Conservation (phyloP, 495 filamentous ascomycete species). For the Geopyxis carbonaria region DNA sequence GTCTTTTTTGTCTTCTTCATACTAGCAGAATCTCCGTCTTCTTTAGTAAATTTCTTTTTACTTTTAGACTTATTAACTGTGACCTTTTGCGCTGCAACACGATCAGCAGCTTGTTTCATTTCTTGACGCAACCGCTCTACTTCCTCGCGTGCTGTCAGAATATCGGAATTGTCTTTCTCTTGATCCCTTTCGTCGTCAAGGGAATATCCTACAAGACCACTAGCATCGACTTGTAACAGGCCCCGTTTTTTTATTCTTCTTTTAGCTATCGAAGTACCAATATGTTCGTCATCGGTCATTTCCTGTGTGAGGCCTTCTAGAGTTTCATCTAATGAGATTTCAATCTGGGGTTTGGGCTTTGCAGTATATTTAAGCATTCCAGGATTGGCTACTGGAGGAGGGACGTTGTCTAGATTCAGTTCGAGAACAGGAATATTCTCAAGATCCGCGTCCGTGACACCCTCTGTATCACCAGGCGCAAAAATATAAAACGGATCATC, state of each 20-base stretch:
- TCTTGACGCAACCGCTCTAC: constrained; percentile 69
- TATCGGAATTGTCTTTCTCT: constrained; percentile 58
- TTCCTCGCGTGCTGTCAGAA: constrained; percentile 66
- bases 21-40: constrained; percentile 4
- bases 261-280: constrained; percentile 10
- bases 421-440: constrained; percentile 93
- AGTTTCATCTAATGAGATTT: constrained; percentile 14
- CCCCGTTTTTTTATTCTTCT: constrained; percentile 27
- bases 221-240: constrained; percentile 72
- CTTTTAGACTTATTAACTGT: constrained; percentile 34
- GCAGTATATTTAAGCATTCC: too few species aligned
- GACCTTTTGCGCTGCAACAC: constrained; percentile 43
- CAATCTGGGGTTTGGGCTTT: constrained; percentile 10
- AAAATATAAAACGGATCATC: constrained; percentile 94
- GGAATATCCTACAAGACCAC: constrained; percentile 48
- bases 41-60: constrained; percentile 1
- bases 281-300: constrained; percentile 14
- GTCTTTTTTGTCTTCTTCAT: constrained; percentile 18
- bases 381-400: constrained; percentile 15
- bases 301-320: too few species aligned
- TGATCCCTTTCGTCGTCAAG: constrained; percentile 36
- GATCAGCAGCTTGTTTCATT: constrained; percentile 81
- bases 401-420: constrained; percentile 55
- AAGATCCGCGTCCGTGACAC: constrained; percentile 59
- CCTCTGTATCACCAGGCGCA: constrained; percentile 36